phyloP scores from a whole-genome alignment of 169 alveolate genomes.

The Plasmodium cynomolgi region DNA sequence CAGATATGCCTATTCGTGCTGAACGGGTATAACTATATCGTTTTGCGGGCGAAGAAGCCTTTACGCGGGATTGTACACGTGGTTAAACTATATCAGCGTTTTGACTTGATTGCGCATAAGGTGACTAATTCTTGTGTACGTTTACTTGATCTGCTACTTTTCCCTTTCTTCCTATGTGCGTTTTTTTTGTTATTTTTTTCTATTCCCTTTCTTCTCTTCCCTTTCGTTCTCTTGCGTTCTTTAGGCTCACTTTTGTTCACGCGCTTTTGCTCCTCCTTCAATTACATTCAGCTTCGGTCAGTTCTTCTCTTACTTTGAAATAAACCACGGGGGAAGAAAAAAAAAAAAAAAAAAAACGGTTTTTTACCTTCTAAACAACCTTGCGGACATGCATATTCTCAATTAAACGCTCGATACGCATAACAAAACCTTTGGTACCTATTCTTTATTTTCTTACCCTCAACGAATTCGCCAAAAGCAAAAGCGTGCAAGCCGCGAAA shows the following conservation, averaged over 20 bases:
- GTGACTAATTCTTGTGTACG: neutral
- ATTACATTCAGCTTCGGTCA: neutral
- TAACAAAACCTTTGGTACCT: neutral
- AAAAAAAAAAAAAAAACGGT: neutral
- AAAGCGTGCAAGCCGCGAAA: neutral
- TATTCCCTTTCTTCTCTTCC: neutral
- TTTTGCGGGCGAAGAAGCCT: neutral
- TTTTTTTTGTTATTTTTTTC: neutral
- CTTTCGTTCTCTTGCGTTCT: neutral
- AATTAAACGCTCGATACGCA: neutral
- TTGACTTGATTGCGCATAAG: neutral
- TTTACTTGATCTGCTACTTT: neutral
- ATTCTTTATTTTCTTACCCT: conserved; percentile 7
- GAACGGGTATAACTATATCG: neutral
- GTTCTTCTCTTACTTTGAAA: neutral
- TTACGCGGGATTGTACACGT: neutral
- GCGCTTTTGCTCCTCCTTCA: neutral
- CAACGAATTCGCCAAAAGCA: neutral
- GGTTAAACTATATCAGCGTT: neutral
- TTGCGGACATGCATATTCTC: conserved; percentile 2
- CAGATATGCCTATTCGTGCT: neutral
- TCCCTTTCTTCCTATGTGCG: neutral
- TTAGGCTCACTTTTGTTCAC: neutral
- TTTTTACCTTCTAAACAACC: neutral
- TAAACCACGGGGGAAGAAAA: neutral